Evolutionary conservation across 179 eudicot genomes (phyloP).

Genomic region (Patellifolia procumbens): DNA sequence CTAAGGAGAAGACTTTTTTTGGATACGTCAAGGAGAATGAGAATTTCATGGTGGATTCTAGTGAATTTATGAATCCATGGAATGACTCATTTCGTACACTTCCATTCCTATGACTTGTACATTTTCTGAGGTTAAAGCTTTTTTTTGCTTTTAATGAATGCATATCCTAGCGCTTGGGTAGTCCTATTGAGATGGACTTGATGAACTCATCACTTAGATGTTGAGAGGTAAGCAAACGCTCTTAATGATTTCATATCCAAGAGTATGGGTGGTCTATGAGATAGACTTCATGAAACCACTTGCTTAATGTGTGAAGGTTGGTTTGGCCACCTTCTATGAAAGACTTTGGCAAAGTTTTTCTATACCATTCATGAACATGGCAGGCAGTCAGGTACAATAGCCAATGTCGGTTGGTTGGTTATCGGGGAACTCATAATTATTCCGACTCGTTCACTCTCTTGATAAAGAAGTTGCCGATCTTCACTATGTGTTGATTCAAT

Average conservation of each 20-base stretch:
- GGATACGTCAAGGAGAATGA: neutral
- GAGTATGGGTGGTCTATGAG: neutral
- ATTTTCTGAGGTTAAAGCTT: neutral
- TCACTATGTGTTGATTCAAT: neutral
- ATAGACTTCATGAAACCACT: conserved; percentile 5
- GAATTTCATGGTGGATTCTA: too few species aligned
- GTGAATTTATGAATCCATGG: too few species aligned
- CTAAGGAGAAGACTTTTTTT: neutral
- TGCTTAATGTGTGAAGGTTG: neutral
- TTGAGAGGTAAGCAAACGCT: neutral
- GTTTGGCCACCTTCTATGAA: conserved; percentile 4
- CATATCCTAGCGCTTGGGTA: neutral
- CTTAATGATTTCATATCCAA: conserved; percentile 7
- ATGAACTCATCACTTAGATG: neutral
- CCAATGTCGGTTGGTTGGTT: neutral
- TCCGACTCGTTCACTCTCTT: neutral
- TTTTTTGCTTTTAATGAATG: neutral
- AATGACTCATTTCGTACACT: too few species aligned
- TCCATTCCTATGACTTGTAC: neutral
- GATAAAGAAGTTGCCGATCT: neutral
- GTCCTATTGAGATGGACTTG: conserved; percentile 6
- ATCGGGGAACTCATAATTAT: too few species aligned
- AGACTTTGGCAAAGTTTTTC: neutral
- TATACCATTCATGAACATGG: neutral
- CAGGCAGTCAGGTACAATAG: neutral